phyloP scores from a whole-genome alignment of 768 basidiomycete genomes.

The Jaapia argillacea region DNA sequence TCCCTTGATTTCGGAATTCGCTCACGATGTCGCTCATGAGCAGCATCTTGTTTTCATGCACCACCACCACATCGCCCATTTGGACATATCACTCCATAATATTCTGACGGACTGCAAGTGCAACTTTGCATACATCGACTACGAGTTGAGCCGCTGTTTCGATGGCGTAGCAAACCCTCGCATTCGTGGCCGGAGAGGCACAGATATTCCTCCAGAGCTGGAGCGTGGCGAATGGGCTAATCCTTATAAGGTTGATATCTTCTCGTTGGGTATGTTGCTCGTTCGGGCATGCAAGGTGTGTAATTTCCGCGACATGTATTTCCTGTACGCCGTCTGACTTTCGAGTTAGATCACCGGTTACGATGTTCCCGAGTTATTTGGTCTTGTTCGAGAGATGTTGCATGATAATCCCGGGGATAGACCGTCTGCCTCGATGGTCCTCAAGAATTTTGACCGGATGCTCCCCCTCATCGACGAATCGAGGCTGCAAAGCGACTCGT shows the following conservation, averaged over 20 bases:
- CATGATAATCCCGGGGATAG: constrained; percentile 37
- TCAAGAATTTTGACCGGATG: constrained; percentile 42
- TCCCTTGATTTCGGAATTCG: not conserved
- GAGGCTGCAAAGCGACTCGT: too few species aligned
- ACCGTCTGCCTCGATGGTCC: constrained; percentile 37
- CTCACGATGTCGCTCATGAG: not conserved
- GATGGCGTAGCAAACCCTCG: constrained; percentile 25
- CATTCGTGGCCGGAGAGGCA: constrained; percentile 38
- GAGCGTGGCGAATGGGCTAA: constrained; percentile 38
- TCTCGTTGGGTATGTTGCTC: constrained; percentile 59
- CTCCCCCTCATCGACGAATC: constrained; percentile 29
- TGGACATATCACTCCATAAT: constrained; percentile 66
- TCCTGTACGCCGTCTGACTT: constrained; percentile 3
- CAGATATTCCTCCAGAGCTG: constrained; percentile 65
- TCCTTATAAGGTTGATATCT: constrained; percentile 67
- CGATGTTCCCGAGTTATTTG: constrained; percentile 48
- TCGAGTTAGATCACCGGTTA: constrained; percentile 43
- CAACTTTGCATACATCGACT: constrained; percentile 67
- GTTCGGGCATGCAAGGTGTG: constrained; percentile 56
- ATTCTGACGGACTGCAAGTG: constrained; percentile 56
- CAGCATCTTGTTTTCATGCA: constrained; percentile 71
- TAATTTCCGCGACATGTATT: constrained; percentile 1
- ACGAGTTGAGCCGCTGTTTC: constrained; percentile 53
- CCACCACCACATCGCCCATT: constrained; percentile 49
- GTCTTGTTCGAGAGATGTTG: constrained; percentile 53